Conservation (phyloP, 805 yeast species). For the Sugiyamaella lignohabitans region DNA sequence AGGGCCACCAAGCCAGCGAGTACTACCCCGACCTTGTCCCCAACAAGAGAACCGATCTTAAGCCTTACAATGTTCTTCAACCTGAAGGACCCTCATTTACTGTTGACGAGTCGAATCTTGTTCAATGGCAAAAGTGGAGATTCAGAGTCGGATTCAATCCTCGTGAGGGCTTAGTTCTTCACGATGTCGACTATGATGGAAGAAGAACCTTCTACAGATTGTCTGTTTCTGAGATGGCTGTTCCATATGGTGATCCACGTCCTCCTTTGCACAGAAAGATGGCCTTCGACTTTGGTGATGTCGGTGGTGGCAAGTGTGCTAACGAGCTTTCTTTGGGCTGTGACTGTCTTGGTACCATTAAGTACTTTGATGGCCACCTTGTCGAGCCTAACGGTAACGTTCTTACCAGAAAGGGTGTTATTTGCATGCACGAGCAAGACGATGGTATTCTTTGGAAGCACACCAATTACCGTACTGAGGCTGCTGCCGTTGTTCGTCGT, state of each 20-base stretch:
- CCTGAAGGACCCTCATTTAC: slow-evolving; percentile 77
- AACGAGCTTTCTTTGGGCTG: slow-evolving; percentile 68
- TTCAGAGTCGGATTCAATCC: slow-evolving; percentile 62
- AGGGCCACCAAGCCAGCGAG: slow-evolving; percentile 63
- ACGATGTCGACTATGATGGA: slow-evolving; percentile 69
- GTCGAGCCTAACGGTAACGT: slow-evolving; percentile 58
- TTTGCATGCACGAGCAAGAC: slow-evolving; percentile 82
- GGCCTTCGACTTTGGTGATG: slow-evolving; percentile 81
- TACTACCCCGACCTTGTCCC: slow-evolving; percentile 27
- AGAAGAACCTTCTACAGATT: slow-evolving; percentile 69
- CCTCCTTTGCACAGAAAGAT: slow-evolving; percentile 80
- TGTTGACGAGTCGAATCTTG: slow-evolving; percentile 44
- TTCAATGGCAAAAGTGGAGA: slow-evolving; percentile 81
- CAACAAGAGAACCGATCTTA: slow-evolving; percentile 44
- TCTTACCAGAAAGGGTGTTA: slow-evolving; percentile 54
- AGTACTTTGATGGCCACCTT: slow-evolving; percentile 61
- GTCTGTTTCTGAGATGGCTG: slow-evolving; percentile 77
- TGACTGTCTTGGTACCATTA: slow-evolving; percentile 77
- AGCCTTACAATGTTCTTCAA: slow-evolving; percentile 74
- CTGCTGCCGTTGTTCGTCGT: slow-evolving; percentile 62
- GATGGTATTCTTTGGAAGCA: slow-evolving; percentile 75
- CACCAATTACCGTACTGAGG: slow-evolving; percentile 66
- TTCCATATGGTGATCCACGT: slow-evolving; percentile 81
- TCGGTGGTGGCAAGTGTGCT: slow-evolving; percentile 74
- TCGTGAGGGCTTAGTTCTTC: slow-evolving; percentile 74